Percentiles rank a stretch among this genome's conserved stretches.
Conservation (phyloP, 371 early-diverging fungal species). For the Mucor plumbeus region DNA sequence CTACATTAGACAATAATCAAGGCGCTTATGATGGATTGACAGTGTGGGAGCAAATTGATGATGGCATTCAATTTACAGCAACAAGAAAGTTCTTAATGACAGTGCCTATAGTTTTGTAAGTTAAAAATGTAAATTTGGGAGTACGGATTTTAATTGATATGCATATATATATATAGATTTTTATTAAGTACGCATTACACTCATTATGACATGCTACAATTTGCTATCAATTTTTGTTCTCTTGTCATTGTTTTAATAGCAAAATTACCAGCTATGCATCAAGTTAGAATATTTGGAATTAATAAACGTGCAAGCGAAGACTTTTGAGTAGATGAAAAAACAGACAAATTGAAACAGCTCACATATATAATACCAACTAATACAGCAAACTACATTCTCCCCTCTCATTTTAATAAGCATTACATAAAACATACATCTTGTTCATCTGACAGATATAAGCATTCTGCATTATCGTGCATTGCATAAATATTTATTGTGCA, state of each 20-base stretch:
- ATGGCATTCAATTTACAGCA: conserved; percentile 96
- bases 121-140: neutral
- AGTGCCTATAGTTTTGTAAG: conserved; percentile 93
- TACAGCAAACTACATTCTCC: neutral
- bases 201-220: conserved; percentile 87
- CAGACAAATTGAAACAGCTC: neutral
- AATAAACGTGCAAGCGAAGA: conserved; percentile 57
- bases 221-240: conserved; percentile 85
- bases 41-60: conserved; percentile 98
- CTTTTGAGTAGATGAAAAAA: neutral
- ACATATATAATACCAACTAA: neutral
- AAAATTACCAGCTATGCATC: conserved; percentile 94
- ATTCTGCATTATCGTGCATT: too few species aligned
- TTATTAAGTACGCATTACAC: conserved; percentile 94
- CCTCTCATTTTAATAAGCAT: conserved; percentile 1
- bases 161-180: conserved; percentile 66
- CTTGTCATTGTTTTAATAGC: conserved; percentile 86
- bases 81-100: conserved; percentile 94
- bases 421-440: neutral
- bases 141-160: neutral
- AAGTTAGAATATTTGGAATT: conserved; percentile 95
- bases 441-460: neutral
- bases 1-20: conserved; percentile 88
- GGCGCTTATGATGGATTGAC: conserved; percentile 95
- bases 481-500: neutral